Base-by-base conservation (phyloP, 75 land plant genomes). In the Adiantum capillusveneris region DNA sequence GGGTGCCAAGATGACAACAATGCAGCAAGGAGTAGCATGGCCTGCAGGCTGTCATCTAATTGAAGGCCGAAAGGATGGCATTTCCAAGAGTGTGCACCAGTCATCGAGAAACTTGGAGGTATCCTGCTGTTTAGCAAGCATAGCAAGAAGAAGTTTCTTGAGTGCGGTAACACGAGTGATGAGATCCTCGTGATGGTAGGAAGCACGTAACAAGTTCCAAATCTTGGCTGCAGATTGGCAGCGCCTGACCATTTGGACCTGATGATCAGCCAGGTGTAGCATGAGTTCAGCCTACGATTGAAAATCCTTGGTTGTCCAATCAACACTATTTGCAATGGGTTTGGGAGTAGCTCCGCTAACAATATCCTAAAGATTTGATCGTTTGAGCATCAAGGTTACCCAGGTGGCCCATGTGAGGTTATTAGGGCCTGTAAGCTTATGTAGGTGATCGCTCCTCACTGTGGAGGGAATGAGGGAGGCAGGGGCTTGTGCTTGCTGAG, bases 81-180 rank as follows among this genome's bases (percentile, higher is more conserved):
- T 46, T 46, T 46, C 22, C 50, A 46, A 17, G 5, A 46, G 17
- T 21, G 22, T 46, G 22, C 14, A 14, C 50, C 50, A 46, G 12
- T 46, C 50, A 46, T 46, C 50, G 14, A 46, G 50, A 17, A 46
- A 46, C 22, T 46, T 46, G 6, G 22, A 17, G 50, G 22, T 46
- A 3, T 46, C 50, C 14, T 46, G 50, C 2, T 46, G 18, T 17
- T 46, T 14, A 2, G 22, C 6, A 17, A 6, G 13, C 6, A 21
- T 3, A 2, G 17, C 17, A 17, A 46, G 12, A 46, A 46, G 50
- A 14, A 46, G 50, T 2, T 2, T n/a, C 22, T 46, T 46, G 22
- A 46, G 50, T 21, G 17, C 3, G 6, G 50, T 46, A 2, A 46
- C 50, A 6, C 22, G 17, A 14, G 50, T 46, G 50, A 46, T 46